These are phyloP conservation scores for Chlorella variabilis DNA, from an alignment of 163 green algal genomes.

Conservation along the genomic window DNA sequence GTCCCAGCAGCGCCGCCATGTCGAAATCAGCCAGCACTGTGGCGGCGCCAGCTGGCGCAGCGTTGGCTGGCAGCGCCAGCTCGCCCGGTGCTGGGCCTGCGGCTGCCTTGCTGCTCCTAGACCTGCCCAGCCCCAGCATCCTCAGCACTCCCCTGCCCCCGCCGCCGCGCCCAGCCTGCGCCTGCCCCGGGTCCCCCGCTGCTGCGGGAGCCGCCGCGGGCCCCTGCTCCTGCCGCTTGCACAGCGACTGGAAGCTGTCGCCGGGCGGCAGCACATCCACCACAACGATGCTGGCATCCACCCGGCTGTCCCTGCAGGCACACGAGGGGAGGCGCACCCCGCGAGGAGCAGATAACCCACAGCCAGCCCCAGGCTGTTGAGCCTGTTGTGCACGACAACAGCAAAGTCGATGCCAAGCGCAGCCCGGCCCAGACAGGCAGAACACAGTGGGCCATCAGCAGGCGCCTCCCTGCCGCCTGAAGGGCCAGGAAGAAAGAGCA, in stretches of 20 bases:
- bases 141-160: neutral
- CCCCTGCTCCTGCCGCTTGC: neutral
- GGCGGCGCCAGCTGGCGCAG: neutral
- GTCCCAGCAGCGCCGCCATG: slow-evolving; percentile 14
- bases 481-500: too few species aligned
- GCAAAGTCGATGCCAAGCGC: too few species aligned
- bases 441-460: too few species aligned
- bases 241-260: slow-evolving; percentile 28
- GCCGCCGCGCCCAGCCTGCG: too few species aligned
- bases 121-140: neutral
- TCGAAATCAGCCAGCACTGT: slow-evolving; percentile 20
- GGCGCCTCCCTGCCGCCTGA: too few species aligned
- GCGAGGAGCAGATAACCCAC: neutral
- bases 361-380: too few species aligned
- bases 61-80: neutral
- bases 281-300: slow-evolving; percentile 60
- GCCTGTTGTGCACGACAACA: too few species aligned
- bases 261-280: slow-evolving; percentile 55
- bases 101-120: neutral
- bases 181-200: neutral
- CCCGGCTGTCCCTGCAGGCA: slow-evolving; percentile 11
- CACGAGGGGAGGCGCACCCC: neutral
- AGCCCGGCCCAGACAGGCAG: too few species aligned
- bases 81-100: neutral
- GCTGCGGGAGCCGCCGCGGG: neutral